phyloP scores from a whole-genome alignment of 75 land plant genomes.

The Pinus taeda region DNA sequence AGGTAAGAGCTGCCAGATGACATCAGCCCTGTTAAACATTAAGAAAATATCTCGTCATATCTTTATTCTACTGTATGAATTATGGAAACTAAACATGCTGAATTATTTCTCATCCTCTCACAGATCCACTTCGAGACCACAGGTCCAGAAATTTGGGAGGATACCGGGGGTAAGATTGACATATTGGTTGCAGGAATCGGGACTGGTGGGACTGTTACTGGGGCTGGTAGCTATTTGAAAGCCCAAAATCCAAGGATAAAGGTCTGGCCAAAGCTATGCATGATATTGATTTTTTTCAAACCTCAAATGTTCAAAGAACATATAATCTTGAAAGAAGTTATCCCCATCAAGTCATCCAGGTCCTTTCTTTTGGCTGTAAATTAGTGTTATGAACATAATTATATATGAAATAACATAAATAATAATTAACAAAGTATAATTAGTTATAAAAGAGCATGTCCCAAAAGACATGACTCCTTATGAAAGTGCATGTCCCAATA shows the following conservation, averaged over 20 bases:
- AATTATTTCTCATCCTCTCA: constrained; percentile 6
- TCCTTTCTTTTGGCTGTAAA: too few species aligned
- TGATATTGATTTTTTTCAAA: too few species aligned
- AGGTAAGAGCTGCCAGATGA: constrained; percentile 35
- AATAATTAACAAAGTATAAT: too few species aligned
- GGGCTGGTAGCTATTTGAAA: constrained; percentile 59
- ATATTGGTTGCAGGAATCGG: constrained; percentile 66
- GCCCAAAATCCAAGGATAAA: constrained; percentile 62
- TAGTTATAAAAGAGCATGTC: too few species aligned
- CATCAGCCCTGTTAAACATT: background rate
- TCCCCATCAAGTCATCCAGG: too few species aligned
- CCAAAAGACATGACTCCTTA: too few species aligned
- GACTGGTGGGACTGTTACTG: constrained; percentile 79
- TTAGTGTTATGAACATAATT: too few species aligned
- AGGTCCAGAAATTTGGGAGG: constrained; percentile 86
- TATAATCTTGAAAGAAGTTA: too few species aligned
- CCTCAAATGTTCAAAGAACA: too few species aligned
- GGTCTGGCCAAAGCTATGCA: constrained; percentile 20
- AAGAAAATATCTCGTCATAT: background rate
- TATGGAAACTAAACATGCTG: background rate
- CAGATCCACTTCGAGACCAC: constrained; percentile 77
- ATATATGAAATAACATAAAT: too few species aligned
- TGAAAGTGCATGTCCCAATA: too few species aligned
- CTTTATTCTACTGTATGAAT: background rate
- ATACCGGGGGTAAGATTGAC: constrained; percentile 63